A percentile compares a stretch with the other conserved stretches of the same genome.
These are phyloP conservation scores for Saccharomycopsis synnaedendra DNA, from an alignment of 805 yeast species.

Conservation along the genomic window DNA sequence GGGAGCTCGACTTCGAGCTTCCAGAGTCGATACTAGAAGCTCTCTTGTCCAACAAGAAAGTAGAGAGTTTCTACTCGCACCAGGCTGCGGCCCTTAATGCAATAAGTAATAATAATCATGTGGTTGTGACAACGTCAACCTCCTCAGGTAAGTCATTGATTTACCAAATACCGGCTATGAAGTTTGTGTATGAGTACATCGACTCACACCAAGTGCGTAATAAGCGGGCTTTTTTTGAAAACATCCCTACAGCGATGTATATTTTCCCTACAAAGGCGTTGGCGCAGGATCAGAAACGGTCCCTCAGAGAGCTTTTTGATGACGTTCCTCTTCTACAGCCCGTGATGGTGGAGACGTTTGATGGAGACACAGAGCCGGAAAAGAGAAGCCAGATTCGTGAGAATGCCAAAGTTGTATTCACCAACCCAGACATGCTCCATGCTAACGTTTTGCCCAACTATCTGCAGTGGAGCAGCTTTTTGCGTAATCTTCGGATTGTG, in stretches of 20 bases:
- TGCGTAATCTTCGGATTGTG: conserved; percentile 53
- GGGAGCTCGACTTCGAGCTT: conserved; percentile 30
- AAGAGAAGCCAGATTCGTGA: conserved; percentile 43
- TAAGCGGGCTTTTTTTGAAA: conserved; percentile 15
- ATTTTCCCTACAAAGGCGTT: conserved; percentile 95
- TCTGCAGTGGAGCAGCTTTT: conserved; percentile 59
- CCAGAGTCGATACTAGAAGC: conserved; percentile 44
- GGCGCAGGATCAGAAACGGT: conserved; percentile 91
- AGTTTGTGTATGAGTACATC: conserved; percentile 19
- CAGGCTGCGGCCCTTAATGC: conserved; percentile 70
- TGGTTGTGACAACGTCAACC: conserved; percentile 87
- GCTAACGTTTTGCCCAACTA: conserved; percentile 73
- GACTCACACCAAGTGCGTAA: conserved; percentile 15
- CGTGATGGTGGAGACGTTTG: conserved; percentile 66
- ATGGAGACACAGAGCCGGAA: conserved; percentile 77
- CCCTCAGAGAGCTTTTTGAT: conserved; percentile 48
- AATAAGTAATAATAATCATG: conserved; percentile 45
- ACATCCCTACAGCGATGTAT: conserved; percentile 56
- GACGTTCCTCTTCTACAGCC: conserved; percentile 34
- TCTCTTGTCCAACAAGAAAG: conserved; percentile 34
- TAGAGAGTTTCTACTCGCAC: conserved; percentile 57
- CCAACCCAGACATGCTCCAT: conserved; percentile 93
- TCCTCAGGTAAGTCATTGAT: conserved; percentile 93
- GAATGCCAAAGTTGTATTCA: conserved; percentile 69
- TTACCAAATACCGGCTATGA: conserved; percentile 77